These are phyloP conservation scores for Ophiosphaerella herpotricha DNA, from an alignment of 2,329 filamentous ascomycete genomes.

Conservation along the genomic window DNA sequence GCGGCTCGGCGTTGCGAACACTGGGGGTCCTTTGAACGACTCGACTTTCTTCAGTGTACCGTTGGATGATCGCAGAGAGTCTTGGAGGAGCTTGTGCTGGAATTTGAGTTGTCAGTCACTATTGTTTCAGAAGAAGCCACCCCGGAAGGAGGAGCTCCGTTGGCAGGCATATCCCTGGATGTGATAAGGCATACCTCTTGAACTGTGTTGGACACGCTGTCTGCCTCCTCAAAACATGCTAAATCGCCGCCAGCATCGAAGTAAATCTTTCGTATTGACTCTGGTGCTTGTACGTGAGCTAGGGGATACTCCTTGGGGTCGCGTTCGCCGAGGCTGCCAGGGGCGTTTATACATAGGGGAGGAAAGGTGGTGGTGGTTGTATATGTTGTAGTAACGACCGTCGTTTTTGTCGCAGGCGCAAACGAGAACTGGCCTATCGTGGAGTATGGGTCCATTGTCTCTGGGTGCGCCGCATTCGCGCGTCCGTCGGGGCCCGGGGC, in stretches of 20 bases:
- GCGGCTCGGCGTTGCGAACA: slow-evolving; percentile 49
- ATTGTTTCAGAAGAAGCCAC: slow-evolving; percentile 8
- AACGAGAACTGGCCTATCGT: slow-evolving; percentile 65
- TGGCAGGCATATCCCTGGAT: slow-evolving; percentile 21
- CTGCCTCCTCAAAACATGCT: slow-evolving; percentile 66
- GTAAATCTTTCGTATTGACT: slow-evolving; percentile 74
- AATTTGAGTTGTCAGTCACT: slow-evolving; percentile 31
- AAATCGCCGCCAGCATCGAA: slow-evolving; percentile 70
- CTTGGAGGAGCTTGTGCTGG: slow-evolving; percentile 52
- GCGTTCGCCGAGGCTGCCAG: slow-evolving; percentile 70
- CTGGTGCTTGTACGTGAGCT: slow-evolving; percentile 79
- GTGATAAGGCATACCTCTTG: slow-evolving; percentile 54
- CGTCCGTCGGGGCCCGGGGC: slow-evolving; percentile 30
- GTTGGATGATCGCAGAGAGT: slow-evolving; percentile 52
- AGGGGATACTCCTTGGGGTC: slow-evolving; percentile 91
- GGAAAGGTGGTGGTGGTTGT: slow-evolving; percentile 83
- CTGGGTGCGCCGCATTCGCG: slow-evolving; percentile 30
- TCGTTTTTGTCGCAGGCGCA: slow-evolving; percentile 67
- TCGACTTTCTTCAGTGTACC: slow-evolving; percentile 51
- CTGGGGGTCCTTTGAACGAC: slow-evolving; percentile 47
- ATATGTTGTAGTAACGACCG: slow-evolving; percentile 84
- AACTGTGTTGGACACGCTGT: slow-evolving; percentile 59
- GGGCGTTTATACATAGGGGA: slow-evolving; percentile 77
- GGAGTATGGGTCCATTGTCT: slow-evolving; percentile 37
- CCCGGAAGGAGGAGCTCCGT: slow-evolving; percentile 23